Evolutionary conservation across 495 filamentous ascomycete species (phyloP).

Genomic region (Sordaria brevicollis): DNA sequence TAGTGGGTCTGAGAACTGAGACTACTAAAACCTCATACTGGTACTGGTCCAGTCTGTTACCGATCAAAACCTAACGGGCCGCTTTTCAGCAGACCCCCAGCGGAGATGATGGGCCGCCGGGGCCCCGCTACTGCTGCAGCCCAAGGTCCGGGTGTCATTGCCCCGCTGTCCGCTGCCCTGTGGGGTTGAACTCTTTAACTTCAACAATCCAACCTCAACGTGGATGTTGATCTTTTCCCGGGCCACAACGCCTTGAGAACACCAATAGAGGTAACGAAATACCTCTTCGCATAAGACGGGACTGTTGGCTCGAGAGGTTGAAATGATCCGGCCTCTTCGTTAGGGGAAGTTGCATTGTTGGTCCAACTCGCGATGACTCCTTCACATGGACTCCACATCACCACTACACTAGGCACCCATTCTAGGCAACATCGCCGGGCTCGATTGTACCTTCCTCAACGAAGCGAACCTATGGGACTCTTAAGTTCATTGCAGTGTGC

Average conservation of each 20-base stretch:
- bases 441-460: neutral
- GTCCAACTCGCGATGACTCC: neutral
- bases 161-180: neutral
- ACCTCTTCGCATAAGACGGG: too few species aligned
- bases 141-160: neutral
- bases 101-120: neutral
- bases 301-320: fast-evolving
- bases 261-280: too few species aligned
- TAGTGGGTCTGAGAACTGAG: too few species aligned
- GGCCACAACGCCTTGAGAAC: neutral
- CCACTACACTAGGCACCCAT: neutral
- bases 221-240: neutral
- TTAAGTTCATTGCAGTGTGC: too few species aligned
- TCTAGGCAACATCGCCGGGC: neutral
- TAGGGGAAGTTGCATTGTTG: neutral
- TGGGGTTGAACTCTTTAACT: too few species aligned
- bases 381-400: neutral
- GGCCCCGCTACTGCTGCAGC: neutral
- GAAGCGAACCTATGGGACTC: too few species aligned
- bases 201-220: too few species aligned
- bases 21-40: too few species aligned
- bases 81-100: neutral
- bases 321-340: neutral
- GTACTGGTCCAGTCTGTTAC: too few species aligned
- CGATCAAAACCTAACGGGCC: neutral